A percentile compares a stretch with the other conserved stretches of the same genome.
phyloP scores from a whole-genome alignment of 2,329 filamentous ascomycete species.

The Calonectria pseudoreteaudii region DNA sequence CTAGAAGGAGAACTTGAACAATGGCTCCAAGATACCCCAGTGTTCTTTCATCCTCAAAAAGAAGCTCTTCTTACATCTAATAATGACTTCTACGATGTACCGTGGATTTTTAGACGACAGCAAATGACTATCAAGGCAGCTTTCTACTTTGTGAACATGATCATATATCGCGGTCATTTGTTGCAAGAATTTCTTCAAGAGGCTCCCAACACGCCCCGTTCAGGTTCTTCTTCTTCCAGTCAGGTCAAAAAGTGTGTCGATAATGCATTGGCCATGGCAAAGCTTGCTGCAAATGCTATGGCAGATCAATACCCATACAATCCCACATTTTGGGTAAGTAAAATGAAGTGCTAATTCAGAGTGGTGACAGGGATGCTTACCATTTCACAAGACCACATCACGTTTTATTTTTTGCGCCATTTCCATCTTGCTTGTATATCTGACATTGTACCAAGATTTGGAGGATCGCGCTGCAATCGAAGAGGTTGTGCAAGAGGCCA shows the following conservation, averaged over 20 bases:
- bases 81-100: not conserved
- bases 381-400: conserved; percentile 3
- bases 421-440: conserved; percentile 9
- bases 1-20: not conserved
- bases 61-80: not conserved
- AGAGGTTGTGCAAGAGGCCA: not conserved
- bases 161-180: conserved; percentile 8
- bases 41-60: not conserved
- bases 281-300: not conserved
- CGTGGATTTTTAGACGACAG: conserved; percentile 3
- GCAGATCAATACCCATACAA: conserved; percentile 4
- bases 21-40: not conserved
- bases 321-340: conserved; percentile 8
- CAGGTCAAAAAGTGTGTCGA: conserved; percentile 5
- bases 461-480: not conserved
- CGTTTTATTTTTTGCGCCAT: conserved; percentile 16
- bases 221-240: not conserved
- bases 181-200: conserved; percentile 3
- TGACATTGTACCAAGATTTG: conserved; percentile 8
- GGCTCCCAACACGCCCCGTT: not conserved
- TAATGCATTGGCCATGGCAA: conserved; percentile 5
- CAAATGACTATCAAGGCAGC: conserved; percentile 8
- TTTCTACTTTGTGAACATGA: conserved; percentile 12
- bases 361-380: not conserved
- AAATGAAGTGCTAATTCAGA: not conserved